Base-by-base conservation (phyloP, 1,139 yeast species). In the Protomyces pachydermus region DNA sequence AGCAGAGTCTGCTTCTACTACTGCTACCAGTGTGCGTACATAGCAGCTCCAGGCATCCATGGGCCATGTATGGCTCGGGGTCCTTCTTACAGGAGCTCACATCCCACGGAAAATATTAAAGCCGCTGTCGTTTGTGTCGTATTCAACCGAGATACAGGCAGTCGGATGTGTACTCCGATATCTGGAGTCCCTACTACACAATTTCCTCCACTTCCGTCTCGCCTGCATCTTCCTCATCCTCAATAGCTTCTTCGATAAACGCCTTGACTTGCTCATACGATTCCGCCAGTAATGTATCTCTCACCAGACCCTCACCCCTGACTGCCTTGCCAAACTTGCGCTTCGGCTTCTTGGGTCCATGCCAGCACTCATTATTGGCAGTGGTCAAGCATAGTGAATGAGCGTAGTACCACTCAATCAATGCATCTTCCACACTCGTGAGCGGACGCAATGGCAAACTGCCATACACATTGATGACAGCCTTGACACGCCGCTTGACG, bases 341-440 rank as follows among this genome's bases (percentile, higher is more conserved):
- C 45, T 58, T 58, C 3, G 62, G 62, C 39, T 39, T 45, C 16
- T 58, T 58, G 10, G 62, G 62, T 10, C 39, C 34, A 5, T 52
- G 34, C 62, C 56, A 52, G 14, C 42, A 37, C 18, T 52, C 62
- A 28, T 58, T 51, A 8, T 32, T 32, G 37, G 28, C 54, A 8
- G 58, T 54, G 12, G 54, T 45, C 18, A 54, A 45, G 35, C 54
- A 45, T 48, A 54, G 16, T 14, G 64, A 60, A 18, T 53, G 55
- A 56, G 42, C 39, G 34, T 54, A 60, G 25, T 64, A 64, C 66
- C 66, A 64, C 23, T 53, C 54, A 14, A 56, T 32, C 45, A 60
- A 35, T 12, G 46, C 53, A 32, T 64, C 66, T 14, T 64, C 60
- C 4, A 56, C 55, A 3, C 56, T 51, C n/a, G 63, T 53, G 18